These are phyloP conservation scores for Botryotinia narcissicola DNA, from an alignment of 2,329 filamentous ascomycete species.

Conservation along the genomic window DNA sequence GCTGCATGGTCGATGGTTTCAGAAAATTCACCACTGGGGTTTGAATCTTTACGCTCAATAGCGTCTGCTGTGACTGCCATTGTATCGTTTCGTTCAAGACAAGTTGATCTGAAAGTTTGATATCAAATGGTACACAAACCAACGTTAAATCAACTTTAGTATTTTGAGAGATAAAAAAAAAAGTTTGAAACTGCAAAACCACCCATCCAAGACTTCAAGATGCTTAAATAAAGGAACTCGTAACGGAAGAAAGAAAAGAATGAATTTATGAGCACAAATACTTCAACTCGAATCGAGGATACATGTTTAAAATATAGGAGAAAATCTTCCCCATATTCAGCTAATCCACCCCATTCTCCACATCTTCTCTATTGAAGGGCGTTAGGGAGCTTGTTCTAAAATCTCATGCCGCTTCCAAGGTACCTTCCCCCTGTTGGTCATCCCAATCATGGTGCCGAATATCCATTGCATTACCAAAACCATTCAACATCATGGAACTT, in stretches of 20 bases:
- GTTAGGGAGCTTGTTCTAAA: neutral
- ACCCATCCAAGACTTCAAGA: neutral
- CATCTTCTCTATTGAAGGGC: neutral
- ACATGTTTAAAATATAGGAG: neutral
- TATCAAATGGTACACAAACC: neutral
- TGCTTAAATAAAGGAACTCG: neutral
- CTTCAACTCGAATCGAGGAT: neutral
- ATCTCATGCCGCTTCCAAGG: neutral
- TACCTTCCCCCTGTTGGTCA: neutral
- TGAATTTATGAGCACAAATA: neutral
- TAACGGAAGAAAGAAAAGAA: neutral
- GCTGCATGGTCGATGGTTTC: slow-evolving; percentile 1
- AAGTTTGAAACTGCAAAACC: neutral
- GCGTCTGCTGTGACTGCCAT: neutral
- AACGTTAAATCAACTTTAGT: neutral
- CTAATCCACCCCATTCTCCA: slow-evolving; percentile 3
- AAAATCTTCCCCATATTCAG: slow-evolving; percentile 1
- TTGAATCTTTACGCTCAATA: slow-evolving; percentile 11
- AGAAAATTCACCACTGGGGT: neutral
- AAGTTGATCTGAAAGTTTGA: neutral
- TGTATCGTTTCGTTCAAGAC: neutral
- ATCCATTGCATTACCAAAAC: neutral
- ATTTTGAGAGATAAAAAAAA: neutral
- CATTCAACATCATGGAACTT: neutral
- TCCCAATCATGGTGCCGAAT: neutral